Evolutionary conservation across 768 basidiomycete genomes (phyloP).

Genomic region (Mycena rebaudengoi): DNA sequence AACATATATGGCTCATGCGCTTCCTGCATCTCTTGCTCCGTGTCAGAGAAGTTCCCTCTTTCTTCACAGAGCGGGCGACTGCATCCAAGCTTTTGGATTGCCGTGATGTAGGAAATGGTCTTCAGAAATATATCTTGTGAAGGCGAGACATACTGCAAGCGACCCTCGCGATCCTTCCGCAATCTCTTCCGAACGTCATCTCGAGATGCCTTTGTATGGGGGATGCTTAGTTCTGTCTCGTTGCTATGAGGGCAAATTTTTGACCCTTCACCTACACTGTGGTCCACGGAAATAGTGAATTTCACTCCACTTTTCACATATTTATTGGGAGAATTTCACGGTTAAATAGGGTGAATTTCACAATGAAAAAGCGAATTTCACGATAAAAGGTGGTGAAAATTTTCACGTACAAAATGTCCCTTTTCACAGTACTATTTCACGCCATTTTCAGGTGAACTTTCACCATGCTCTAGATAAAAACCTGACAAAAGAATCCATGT

Average conservation of each 20-base stretch:
- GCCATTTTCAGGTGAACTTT: no score
- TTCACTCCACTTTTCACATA: no score
- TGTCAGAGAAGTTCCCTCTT: not conserved
- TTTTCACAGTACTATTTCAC: no score
- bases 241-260: not conserved
- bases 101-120: not conserved
- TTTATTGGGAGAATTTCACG: no score
- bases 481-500: no score
- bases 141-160: not conserved
- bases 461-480: no score
- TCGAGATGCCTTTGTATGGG: constrained; percentile 28
- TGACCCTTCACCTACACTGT: not conserved
- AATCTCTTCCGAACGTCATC: constrained; percentile 41
- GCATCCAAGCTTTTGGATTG: not conserved
- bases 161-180: constrained; percentile 27
- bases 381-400: no score
- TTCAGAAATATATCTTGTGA: not conserved
- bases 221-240: not conserved
- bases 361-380: no score
- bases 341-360: no score
- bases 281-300: not conserved
- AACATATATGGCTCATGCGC: not conserved
- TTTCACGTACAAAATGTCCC: no score
- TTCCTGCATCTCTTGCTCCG: not conserved
- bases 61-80: not conserved